Evolutionary conservation across 2,329 filamentous ascomycete genomes (phyloP), one percentile per base, ranked within the genome.

Genomic region (Paraphaeosphaeria sporulosa): DNA sequence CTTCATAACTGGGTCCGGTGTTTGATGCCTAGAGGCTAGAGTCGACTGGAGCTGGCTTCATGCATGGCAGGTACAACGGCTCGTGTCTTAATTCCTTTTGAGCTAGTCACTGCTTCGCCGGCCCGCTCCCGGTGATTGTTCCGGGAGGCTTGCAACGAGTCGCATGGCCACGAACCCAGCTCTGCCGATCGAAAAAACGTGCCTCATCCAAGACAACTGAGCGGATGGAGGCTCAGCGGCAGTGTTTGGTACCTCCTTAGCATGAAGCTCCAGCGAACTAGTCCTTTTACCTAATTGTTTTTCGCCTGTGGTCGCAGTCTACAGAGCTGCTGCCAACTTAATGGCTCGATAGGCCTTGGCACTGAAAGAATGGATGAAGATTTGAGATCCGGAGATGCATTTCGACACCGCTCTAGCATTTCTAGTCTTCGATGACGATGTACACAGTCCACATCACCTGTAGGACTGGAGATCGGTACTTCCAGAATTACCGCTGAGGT

Each of bases 141-240:
- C 36, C 50, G 34, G 23, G 50, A 30, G 50, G 50, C 50, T 52
- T 52, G 44, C 23, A n/a, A 9, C 4, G 50, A 43, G 17, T 27
- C 19, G 36, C 21, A 23, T 51, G 8, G 30, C 44, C 44, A 47
- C 23, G 12, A 30, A 30, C 27, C 2, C 48, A 51, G 25, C 32
- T 51, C 34, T 40, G 48, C 34, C 32, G 34, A 40, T 51, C 48
- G 30, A 51, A 40, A n/a, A 21, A 51, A 51, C 48, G 48, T 51
- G 48, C 48, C 25, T 40, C 32, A 40, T 36, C 32, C 21, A 25
- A 4, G 21, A 17, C 21, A 32, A 40, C 34, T 17, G n/a, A 25
- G 23, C 44, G 3, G 3, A 3, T 6, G 48, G 48, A 51, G 48
- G 30, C 34, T 51, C 32, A 23, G 32, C 32, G 13, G 48, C 32